Conservation (phyloP, 305 asterid species). For the Salvia sclarea region DNA sequence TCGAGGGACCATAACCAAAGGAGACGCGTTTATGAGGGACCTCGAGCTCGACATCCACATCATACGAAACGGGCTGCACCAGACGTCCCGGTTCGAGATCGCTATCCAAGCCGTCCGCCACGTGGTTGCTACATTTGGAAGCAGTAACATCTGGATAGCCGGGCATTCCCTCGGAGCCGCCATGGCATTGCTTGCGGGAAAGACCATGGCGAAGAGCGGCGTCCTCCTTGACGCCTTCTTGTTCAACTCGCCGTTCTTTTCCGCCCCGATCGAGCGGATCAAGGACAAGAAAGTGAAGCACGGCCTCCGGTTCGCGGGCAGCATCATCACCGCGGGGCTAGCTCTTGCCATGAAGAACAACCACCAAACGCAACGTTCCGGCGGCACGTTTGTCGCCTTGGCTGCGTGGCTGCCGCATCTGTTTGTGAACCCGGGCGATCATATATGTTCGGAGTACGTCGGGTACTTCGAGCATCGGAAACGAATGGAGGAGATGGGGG, state of each 20-base stretch:
- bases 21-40: slow-evolving; percentile 76
- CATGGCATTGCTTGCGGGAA: slow-evolving; percentile 84
- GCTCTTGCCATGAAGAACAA: slow-evolving; percentile 73
- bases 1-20: slow-evolving; percentile 91
- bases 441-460: slow-evolving; percentile 77
- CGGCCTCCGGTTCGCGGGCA: slow-evolving; percentile 81
- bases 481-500: slow-evolving; percentile 84
- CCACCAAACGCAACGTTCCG: slow-evolving; percentile 37
- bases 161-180: slow-evolving; percentile 96
- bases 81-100: slow-evolving; percentile 70
- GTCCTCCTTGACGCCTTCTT: slow-evolving; percentile 64
- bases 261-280: slow-evolving; percentile 90
- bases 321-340: slow-evolving; percentile 90
- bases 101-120: slow-evolving; percentile 81
- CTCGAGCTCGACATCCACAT: slow-evolving; percentile 71
- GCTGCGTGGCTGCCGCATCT: slow-evolving; percentile 71
- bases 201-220: slow-evolving; percentile 73
- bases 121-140: slow-evolving; percentile 67
- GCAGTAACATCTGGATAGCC: slow-evolving; percentile 64
- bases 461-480: slow-evolving; percentile 89
- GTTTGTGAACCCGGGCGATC: slow-evolving; percentile 73
- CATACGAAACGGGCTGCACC: slow-evolving; percentile 73
- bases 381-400: slow-evolving; percentile 51
- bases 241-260: slow-evolving; percentile 84
- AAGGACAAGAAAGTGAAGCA: slow-evolving; percentile 68